Percentiles rank a stretch among this genome's conserved stretches.
These are phyloP conservation scores for Penicillium canariense DNA, from an alignment of 495 filamentous ascomycete genomes.

Conservation along the genomic window DNA sequence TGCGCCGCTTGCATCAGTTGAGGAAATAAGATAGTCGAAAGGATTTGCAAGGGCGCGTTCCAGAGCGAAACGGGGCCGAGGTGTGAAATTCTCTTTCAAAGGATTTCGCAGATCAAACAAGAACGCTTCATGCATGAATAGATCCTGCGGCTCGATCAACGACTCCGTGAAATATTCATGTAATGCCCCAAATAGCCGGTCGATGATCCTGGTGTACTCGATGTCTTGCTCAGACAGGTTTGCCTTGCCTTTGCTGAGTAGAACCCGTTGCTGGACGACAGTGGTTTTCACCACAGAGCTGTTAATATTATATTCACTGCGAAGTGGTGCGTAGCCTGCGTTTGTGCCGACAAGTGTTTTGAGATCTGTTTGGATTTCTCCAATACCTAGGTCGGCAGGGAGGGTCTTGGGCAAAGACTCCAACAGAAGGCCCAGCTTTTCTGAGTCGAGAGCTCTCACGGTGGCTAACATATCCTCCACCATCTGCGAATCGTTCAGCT, in stretches of 20 bases:
- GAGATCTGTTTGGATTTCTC: conserved; percentile 27
- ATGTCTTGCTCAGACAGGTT: conserved; percentile 70
- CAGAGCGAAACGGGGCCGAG: conserved; percentile 71
- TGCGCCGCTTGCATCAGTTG: conserved; percentile 28
- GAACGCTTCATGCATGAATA: conserved; percentile 78
- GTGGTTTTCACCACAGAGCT: conserved; percentile 75
- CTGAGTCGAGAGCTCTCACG: conserved; percentile 51
- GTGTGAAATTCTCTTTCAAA: conserved; percentile 77
- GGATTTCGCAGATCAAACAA: conserved; percentile 80
- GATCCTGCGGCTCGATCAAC: conserved; percentile 56
- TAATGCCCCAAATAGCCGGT: conserved; percentile 57
- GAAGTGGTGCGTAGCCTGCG: conserved; percentile 49
- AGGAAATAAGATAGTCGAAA: conserved; percentile 82
- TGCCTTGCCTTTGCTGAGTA: conserved; percentile 77
- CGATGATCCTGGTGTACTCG: conserved; percentile 71
- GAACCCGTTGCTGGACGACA: conserved; percentile 81
- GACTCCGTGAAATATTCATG: conserved; percentile 51
- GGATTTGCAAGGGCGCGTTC: conserved; percentile 78
- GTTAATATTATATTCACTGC: conserved; percentile 71
- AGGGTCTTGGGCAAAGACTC: conserved; percentile 19
- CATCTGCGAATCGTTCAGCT: conserved; percentile 48
- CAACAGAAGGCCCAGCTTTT: conserved; percentile 25
- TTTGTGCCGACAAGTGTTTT: conserved; percentile 37
- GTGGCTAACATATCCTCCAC: conserved; percentile 55
- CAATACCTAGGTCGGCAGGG: conserved; percentile 15